These are phyloP conservation scores for Peronospora tabacina DNA, from an alignment of 352 stramenopile species.

Conservation along the genomic window DNA sequence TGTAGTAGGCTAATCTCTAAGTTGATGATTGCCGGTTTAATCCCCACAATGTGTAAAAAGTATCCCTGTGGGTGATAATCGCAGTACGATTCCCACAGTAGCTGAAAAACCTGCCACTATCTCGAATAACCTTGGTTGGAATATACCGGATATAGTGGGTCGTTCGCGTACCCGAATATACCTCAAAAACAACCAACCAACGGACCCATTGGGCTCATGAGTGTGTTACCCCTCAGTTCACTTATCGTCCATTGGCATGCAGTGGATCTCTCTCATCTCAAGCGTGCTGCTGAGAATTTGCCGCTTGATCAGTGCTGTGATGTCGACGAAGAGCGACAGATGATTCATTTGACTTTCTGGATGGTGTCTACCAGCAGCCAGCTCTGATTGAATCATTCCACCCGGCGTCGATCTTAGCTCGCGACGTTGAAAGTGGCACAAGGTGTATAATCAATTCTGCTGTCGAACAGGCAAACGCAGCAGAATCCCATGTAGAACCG, in stretches of 20 bases:
- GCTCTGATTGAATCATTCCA: constrained; percentile 44
- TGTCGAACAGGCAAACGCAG: constrained; percentile 9
- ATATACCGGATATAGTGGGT: too few species aligned
- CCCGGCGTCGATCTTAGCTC: constrained; percentile 19
- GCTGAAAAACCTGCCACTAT: too few species aligned
- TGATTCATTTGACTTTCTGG: constrained; percentile 49
- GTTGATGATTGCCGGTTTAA: too few species aligned
- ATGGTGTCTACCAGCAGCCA: constrained; percentile 63
- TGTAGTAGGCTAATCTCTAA: too few species aligned
- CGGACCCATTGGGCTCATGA: constrained; percentile 34
- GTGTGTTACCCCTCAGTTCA: constrained; percentile 38
- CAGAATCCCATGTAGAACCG: constrained; percentile 9
- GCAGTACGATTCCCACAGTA: too few species aligned
- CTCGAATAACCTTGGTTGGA: too few species aligned
- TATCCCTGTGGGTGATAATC: too few species aligned
- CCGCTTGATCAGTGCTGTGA: constrained; percentile 59
- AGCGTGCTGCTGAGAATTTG: constrained; percentile 39
- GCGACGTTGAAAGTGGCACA: constrained; percentile 17
- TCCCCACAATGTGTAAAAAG: too few species aligned
- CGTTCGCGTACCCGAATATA: too few species aligned
- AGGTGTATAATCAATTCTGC: constrained; percentile 19
- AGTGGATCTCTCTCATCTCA: constrained; percentile 40
- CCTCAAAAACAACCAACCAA: too few species aligned
- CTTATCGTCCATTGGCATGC: constrained; percentile 63
- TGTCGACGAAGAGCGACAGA: constrained; percentile 50